phyloP scores from a whole-genome alignment of 306 rosid genomes.

The Purshia tridentata region DNA sequence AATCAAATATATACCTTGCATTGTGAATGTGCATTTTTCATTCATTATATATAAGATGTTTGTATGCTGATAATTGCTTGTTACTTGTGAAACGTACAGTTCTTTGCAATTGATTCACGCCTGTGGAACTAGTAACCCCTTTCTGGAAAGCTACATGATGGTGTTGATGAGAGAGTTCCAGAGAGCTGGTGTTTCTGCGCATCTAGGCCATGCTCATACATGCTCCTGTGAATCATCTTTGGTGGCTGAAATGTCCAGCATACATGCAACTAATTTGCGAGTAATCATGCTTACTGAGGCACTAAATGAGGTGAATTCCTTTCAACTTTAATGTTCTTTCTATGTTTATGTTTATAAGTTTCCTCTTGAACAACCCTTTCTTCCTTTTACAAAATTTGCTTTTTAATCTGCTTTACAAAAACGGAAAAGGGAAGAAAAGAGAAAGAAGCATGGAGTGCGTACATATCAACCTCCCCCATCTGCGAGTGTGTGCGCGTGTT shows the following conservation, averaged over 20 bases:
- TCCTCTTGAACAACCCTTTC: not conserved
- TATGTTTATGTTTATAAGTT: not conserved
- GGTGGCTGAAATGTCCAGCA: not conserved
- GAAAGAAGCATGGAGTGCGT: too few relatives aligned
- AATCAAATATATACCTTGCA: too few relatives aligned
- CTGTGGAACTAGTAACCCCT: not conserved
- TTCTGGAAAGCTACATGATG: conserved; percentile 5
- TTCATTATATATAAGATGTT: too few relatives aligned
- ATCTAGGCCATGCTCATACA: not conserved
- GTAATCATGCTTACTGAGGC: not conserved
- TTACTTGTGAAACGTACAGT: too few relatives aligned
- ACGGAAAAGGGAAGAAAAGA: too few relatives aligned
- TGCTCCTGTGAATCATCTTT: not conserved
- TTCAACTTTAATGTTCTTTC: not conserved
- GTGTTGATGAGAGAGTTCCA: not conserved
- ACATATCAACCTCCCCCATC: too few relatives aligned
- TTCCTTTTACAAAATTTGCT: not conserved
- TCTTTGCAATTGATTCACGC: too few relatives aligned
- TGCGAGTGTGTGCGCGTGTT: too few relatives aligned
- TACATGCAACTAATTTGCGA: not conserved
- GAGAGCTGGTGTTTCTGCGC: not conserved
- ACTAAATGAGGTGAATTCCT: not conserved
- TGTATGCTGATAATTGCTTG: too few relatives aligned
- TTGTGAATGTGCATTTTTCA: too few relatives aligned
- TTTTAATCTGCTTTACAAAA: too few relatives aligned